A percentile compares a stretch with the other conserved stretches of the same genome.
Conservation (phyloP, 2,329 filamentous ascomycete genomes). For the Emergomyces africanus region DNA sequence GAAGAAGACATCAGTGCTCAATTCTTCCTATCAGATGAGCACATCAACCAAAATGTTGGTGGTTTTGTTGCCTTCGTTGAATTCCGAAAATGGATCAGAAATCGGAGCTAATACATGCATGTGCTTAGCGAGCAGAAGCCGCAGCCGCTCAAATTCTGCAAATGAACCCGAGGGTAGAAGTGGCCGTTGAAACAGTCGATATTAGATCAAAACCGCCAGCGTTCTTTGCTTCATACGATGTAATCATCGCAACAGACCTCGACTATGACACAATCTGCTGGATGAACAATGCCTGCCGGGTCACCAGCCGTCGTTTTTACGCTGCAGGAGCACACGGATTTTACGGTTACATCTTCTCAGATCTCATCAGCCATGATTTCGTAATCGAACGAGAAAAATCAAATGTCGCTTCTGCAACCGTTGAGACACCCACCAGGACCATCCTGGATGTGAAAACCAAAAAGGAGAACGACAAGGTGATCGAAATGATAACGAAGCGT, state of each 20-base stretch:
- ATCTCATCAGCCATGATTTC: slow-evolving; percentile 82
- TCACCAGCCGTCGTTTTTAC: slow-evolving; percentile 73
- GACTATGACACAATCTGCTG: slow-evolving; percentile 59
- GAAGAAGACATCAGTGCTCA: slow-evolving; percentile 70
- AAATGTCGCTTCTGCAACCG: slow-evolving; percentile 51
- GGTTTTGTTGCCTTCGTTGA: slow-evolving; percentile 8
- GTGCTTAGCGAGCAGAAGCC: slow-evolving; percentile 58
- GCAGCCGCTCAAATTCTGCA: slow-evolving; percentile 65
- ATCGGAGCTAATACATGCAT: background rate
- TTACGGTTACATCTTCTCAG: slow-evolving; percentile 90
- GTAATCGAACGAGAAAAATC: slow-evolving; percentile 73
- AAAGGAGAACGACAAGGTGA: slow-evolving; percentile 55
- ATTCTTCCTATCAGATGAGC: slow-evolving; percentile 64
- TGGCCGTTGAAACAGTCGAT: slow-evolving; percentile 56
- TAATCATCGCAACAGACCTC: slow-evolving; percentile 83
- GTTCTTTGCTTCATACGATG: slow-evolving; percentile 68
- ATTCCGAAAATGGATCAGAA: background rate
- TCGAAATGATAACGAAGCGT: slow-evolving; percentile 82
- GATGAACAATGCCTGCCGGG: slow-evolving; percentile 76
- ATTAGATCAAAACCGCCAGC: slow-evolving; percentile 55
- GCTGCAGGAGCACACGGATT: slow-evolving; percentile 76
- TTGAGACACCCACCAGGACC: slow-evolving; percentile 66
- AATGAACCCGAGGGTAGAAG: slow-evolving; percentile 76
- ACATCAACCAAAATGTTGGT: slow-evolving; percentile 60
- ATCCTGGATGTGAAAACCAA: slow-evolving; percentile 60